A percentile compares a stretch with the other conserved stretches of the same genome.
Conservation (phyloP, 176 grass and related monocot genomes). For the Carex littledalei region DNA sequence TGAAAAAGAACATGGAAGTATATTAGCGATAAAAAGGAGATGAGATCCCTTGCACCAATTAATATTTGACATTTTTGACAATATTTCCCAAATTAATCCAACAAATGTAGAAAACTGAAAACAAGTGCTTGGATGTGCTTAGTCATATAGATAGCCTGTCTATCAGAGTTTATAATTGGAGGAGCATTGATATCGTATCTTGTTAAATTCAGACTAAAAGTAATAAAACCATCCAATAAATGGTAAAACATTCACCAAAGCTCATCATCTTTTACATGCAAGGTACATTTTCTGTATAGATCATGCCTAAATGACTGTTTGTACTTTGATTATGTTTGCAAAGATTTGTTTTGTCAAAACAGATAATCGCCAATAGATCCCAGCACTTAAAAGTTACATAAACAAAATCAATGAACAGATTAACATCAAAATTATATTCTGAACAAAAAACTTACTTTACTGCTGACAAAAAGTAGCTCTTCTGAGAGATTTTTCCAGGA, state of each 20-base stretch:
- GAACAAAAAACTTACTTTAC: conserved; percentile 36
- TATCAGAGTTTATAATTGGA: not conserved
- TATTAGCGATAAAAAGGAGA: not conserved
- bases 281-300: not conserved
- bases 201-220: not conserved
- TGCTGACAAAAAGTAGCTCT: conserved; percentile 79
- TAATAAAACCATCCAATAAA: not conserved
- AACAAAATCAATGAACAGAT: not conserved
- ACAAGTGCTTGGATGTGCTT: not conserved
- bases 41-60: not conserved
- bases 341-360: not conserved
- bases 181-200: not conserved
- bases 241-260: not conserved
- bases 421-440: not conserved
- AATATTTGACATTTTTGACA: not conserved
- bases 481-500: conserved; percentile 81
- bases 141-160: not conserved
- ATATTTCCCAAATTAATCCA: not conserved
- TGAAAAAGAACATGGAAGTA: not conserved
- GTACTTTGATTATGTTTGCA: not conserved
- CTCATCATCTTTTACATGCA: not conserved
- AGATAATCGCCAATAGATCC: not conserved
- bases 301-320: not conserved
- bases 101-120: not conserved
- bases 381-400: not conserved